These are phyloP conservation scores for Dendrocalamus sinicus DNA, from an alignment of 176 grass and related monocot species.

Conservation along the genomic window DNA sequence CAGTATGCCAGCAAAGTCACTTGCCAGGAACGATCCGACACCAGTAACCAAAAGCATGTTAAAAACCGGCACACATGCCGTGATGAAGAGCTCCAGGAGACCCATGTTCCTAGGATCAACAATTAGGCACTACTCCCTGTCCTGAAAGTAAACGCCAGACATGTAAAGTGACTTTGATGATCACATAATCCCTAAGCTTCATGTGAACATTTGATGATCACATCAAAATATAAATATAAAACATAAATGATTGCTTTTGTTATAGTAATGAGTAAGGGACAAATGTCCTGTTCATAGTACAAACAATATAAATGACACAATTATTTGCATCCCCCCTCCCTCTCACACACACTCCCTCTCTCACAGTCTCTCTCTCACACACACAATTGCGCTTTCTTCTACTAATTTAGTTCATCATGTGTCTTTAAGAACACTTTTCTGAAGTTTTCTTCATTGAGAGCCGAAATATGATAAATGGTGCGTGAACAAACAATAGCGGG, in stretches of 20 bases:
- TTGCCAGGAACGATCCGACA: slow-evolving; percentile 77
- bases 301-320: not conserved
- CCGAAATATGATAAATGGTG: no score
- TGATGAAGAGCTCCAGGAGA: slow-evolving; percentile 69
- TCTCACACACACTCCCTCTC: not conserved
- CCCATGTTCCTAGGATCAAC: slow-evolving; percentile 50
- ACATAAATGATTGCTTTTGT: not conserved
- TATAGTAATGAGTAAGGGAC: not conserved
- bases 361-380: not conserved
- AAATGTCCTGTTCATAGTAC: not conserved
- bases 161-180: not conserved
- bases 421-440: not conserved
- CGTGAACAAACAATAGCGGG: not conserved
- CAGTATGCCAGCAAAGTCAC: slow-evolving; percentile 55
- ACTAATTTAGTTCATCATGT: not conserved
- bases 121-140: not conserved
- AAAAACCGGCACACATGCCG: slow-evolving; percentile 70
- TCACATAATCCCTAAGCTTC: not conserved
- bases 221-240: not conserved
- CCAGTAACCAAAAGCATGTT: slow-evolving; percentile 79
- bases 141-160: not conserved
- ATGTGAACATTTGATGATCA: not conserved
- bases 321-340: not conserved
- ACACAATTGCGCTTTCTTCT: not conserved
- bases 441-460: not conserved